Evolutionary conservation across 306 rosid species (phyloP).

Genomic region (Pyrus betulifolia): DNA sequence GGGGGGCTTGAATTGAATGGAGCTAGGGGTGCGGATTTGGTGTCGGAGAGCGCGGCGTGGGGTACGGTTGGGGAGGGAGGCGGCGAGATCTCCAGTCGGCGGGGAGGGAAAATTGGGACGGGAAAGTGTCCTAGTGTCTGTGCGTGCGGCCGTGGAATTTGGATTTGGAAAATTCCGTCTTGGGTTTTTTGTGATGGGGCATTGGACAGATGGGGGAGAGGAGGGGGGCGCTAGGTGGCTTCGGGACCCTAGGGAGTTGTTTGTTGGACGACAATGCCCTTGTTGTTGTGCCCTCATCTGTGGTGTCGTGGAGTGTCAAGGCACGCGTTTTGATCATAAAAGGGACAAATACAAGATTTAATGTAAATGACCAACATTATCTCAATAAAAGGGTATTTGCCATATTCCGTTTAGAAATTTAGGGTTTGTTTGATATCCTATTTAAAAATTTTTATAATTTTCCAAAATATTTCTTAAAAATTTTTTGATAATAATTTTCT

Average conservation of each 20-base stretch:
- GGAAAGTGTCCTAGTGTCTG: not conserved
- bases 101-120: not conserved
- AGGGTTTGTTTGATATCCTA: no score
- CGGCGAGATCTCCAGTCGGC: slow-evolving; percentile 2
- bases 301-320: not conserved
- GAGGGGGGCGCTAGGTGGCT: slow-evolving; percentile 2
- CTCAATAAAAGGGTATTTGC: no score
- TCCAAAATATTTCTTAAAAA: no score
- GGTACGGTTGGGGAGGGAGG: not conserved
- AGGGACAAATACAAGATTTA: no score
- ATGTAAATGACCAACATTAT: no score
- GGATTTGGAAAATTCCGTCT: not conserved
- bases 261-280: not conserved
- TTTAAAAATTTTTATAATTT: no score
- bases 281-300: not conserved
- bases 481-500: no score
- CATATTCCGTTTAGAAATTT: no score
- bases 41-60: not conserved
- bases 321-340: not conserved
- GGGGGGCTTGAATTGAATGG: not conserved
- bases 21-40: not conserved
- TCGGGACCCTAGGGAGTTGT: not conserved
- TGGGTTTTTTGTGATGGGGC: slow-evolving; percentile 8
- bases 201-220: not conserved
- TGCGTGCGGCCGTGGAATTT: not conserved